A percentile compares a stretch with the other conserved stretches of the same genome.
phyloP scores from a whole-genome alignment of 108 stramenopile species.

The Nitzschia sp. region DNA sequence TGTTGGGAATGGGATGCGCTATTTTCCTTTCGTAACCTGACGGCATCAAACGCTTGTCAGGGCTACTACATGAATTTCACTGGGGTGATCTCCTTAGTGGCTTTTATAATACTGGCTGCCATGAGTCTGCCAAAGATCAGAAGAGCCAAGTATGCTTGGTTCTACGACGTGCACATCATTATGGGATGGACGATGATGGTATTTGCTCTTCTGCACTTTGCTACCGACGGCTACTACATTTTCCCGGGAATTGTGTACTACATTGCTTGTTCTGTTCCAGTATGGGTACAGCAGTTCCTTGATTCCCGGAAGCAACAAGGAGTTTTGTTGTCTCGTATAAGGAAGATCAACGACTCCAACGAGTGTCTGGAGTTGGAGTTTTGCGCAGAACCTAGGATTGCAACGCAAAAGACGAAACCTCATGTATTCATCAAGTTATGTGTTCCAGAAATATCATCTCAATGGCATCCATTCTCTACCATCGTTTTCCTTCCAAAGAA shows the following conservation, averaged over 20 bases:
- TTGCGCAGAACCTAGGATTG: background rate
- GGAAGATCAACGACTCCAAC: conserved; percentile 4
- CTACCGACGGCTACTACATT: conserved; percentile 35
- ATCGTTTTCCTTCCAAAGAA: background rate
- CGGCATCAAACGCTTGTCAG: background rate
- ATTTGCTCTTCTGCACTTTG: conserved; percentile 39
- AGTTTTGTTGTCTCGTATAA: background rate
- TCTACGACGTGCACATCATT: conserved; percentile 27
- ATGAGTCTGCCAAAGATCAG: conserved; percentile 26
- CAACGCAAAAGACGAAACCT: background rate
- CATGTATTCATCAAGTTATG: conserved; percentile 2
- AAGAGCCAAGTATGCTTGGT: conserved; percentile 15
- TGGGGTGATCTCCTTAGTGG: conserved; percentile 16
- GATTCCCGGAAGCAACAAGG: conserved; percentile 8
- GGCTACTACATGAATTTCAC: conserved; percentile 12
- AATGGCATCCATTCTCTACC: conserved; percentile 17
- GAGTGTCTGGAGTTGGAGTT: background rate
- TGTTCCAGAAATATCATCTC: conserved; percentile 11
- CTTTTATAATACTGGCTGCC: conserved; percentile 20
- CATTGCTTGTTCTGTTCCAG: conserved; percentile 33
- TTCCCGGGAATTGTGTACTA: conserved; percentile 46
- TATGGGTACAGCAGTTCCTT: conserved; percentile 6
- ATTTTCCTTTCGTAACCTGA: background rate
- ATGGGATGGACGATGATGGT: conserved; percentile 27
- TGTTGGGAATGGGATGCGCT: background rate